Base-by-base conservation (phyloP, 768 basidiomycete genomes). In the Phanerochaete sordida region DNA sequence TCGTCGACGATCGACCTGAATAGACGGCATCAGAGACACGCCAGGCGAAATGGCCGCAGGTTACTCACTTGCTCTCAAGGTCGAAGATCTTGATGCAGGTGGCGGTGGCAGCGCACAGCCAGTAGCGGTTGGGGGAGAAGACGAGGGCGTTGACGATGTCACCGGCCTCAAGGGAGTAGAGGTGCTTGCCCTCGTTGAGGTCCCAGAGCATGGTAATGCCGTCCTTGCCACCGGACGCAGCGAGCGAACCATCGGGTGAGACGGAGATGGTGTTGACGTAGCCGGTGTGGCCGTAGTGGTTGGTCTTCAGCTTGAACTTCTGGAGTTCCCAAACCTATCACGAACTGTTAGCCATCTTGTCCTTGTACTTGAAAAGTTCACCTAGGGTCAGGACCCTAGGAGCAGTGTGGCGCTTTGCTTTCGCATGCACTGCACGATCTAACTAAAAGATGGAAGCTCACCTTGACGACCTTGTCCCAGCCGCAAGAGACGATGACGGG, bases 391-490 rank as follows among this genome's bases (percentile, higher is more conserved):
- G n/a, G n/a, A n/a, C n/a, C n/a, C n/a, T n/a, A n/a, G n/a, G n/a
- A n/a, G n/a, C n/a, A n/a, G n/a, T n/a, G n/a, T n/a, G n/a, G n/a
- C n/a, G n/a, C n/a, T n/a, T n/a, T n/a, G n/a, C n/a, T n/a, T 15
- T 47, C 8, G 26, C 16, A 44, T 21, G 48, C 31, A 23, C 13
- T 26, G 13, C 2, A 53, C 19, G 23, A n/a, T 15, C 46, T 49
- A 12, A 33, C 15, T 6, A 11, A 46, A 55, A 19, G 15, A 23
- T 52, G 19, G 47, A 16, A 43, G 71, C 87, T 77, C 66, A 96
- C 97, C 88, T 99, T 99, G 75, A 99, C 97, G 64, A 98, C 94
- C 83, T 98, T 98, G 83, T 99, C 97, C 97, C 97, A 99, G 70
- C 97, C 97, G 70, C 89, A 91, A 62, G 97, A 98, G 60, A 99